A percentile compares a stretch with the other conserved stretches of the same genome.
Conservation (phyloP, 306 rosid genomes). For the Datisca glomerata region DNA sequence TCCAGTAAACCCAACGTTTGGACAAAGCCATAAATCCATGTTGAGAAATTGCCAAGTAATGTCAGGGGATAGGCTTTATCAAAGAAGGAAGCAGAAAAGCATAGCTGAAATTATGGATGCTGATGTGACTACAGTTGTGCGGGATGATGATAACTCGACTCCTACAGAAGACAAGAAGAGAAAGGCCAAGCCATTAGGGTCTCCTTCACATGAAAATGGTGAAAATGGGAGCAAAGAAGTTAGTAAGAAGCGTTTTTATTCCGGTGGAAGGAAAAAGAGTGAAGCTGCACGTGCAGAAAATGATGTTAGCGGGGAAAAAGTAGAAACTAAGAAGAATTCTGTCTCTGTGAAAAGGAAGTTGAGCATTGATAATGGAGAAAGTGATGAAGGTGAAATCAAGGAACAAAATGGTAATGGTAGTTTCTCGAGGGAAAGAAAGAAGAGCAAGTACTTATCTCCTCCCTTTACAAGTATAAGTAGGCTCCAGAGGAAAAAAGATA, state of each 20-base stretch:
- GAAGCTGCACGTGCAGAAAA: constrained; percentile 7
- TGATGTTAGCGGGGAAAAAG: constrained; percentile 9
- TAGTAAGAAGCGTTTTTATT: constrained; percentile 6
- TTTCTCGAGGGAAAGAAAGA: constrained; percentile 58
- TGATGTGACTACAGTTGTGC: constrained; percentile 6
- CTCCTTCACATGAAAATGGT: constrained; percentile 8
- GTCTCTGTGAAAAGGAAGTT: constrained; percentile 2
- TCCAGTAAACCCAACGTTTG: constrained; percentile 20
- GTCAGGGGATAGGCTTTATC: constrained; percentile 23
- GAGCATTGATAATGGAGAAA: neutral
- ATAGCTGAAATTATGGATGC: constrained; percentile 60
- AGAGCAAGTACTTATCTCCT: constrained; percentile 78
- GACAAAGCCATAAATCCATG: constrained; percentile 10
- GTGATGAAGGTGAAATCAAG: constrained; percentile 12
- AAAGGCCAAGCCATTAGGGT: constrained; percentile 7
- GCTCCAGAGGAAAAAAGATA: constrained; percentile 21
- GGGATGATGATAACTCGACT: constrained; percentile 11
- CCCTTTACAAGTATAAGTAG: constrained; percentile 47
- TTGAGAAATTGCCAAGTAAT: constrained; percentile 4
- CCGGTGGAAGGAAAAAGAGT: constrained; percentile 19
- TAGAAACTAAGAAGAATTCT: constrained; percentile 8
- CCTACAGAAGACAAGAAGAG: constrained; percentile 14
- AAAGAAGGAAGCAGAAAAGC: constrained; percentile 60
- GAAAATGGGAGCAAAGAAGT: constrained; percentile 19
- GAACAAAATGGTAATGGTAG: constrained; percentile 20